Percentiles rank a stretch among this genome's conserved stretches.
These are phyloP conservation scores for Tolypocladium ovalisporum DNA, from an alignment of 2,329 filamentous ascomycete genomes.

Conservation along the genomic window DNA sequence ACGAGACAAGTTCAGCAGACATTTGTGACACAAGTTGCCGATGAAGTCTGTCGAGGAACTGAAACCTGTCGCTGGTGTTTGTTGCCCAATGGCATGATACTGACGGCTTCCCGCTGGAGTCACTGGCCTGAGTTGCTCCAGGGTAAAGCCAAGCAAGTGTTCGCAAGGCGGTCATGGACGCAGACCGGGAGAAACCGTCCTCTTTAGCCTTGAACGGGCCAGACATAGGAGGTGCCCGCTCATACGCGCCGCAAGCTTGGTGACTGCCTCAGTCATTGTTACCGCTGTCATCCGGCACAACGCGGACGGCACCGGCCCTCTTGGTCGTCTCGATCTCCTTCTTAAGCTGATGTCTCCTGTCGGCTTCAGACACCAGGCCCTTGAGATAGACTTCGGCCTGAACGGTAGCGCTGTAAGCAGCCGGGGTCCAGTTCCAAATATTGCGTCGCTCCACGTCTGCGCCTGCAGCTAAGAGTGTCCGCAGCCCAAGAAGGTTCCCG, in stretches of 20 bases:
- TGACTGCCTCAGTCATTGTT: constrained; percentile 17
- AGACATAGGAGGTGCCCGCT: background rate
- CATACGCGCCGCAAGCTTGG: background rate
- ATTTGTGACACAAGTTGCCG: background rate
- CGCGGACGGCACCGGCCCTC: constrained; percentile 30
- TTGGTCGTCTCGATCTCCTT: constrained; percentile 31
- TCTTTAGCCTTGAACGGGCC: background rate
- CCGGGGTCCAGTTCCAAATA: constrained; percentile 68
- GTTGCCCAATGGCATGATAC: background rate
- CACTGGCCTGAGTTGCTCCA: background rate
- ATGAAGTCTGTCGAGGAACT: background rate
- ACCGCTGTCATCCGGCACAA: constrained; percentile 30
- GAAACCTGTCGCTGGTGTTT: background rate
- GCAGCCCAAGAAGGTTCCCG: constrained; percentile 65
- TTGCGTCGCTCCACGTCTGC: constrained; percentile 65
- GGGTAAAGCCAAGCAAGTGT: background rate
- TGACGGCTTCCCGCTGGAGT: background rate
- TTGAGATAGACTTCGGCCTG: constrained; percentile 80
- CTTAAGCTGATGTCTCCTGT: constrained; percentile 36
- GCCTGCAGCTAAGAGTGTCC: constrained; percentile 68
- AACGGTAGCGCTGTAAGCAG: constrained; percentile 73
- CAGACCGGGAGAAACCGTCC: background rate
- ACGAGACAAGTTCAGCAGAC: background rate
- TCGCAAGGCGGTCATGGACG: background rate
- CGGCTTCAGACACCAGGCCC: constrained; percentile 60